Evolutionary conservation across 345 rosid genomes (phyloP).

Genomic region (Eucalyptus curtisii): DNA sequence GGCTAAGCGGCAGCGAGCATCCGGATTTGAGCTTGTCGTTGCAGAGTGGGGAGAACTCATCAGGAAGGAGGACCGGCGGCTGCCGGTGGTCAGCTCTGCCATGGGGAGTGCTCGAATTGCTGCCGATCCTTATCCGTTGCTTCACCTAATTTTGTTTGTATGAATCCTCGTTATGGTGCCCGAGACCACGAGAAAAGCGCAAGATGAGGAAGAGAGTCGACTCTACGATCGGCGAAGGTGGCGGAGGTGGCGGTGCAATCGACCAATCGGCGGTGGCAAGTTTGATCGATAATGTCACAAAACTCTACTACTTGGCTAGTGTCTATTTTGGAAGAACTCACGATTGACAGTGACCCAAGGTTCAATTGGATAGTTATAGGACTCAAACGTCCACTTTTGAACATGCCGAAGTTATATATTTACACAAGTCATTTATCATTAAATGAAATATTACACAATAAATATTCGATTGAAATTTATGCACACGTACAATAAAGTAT

Average conservation of each 20-base stretch:
- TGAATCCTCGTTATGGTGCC: neutral
- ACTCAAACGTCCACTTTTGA: neutral
- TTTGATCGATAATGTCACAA: neutral
- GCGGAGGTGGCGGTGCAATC: neutral
- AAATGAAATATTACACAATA: neutral
- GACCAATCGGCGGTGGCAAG: accelerated
- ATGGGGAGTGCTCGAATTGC: neutral
- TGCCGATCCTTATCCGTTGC: neutral
- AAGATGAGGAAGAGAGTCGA: neutral
- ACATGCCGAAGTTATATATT: neutral
- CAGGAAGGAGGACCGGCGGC: no score
- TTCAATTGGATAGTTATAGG: no score
- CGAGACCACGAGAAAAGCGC: neutral
- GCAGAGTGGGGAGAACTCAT: no score
- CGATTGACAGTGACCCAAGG: neutral
- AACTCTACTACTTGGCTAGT: neutral
- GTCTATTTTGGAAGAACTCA: neutral
- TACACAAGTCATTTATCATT: neutral
- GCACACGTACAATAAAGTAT: neutral
- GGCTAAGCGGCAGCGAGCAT: no score
- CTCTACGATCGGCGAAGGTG: neutral
- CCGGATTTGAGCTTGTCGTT: no score
- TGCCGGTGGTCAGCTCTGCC: neutral
- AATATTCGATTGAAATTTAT: neutral
- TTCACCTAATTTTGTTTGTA: neutral